Base-by-base conservation (phyloP, 2,329 filamentous ascomycete species). In the Ophiocordyceps camponoti-leonardi region DNA sequence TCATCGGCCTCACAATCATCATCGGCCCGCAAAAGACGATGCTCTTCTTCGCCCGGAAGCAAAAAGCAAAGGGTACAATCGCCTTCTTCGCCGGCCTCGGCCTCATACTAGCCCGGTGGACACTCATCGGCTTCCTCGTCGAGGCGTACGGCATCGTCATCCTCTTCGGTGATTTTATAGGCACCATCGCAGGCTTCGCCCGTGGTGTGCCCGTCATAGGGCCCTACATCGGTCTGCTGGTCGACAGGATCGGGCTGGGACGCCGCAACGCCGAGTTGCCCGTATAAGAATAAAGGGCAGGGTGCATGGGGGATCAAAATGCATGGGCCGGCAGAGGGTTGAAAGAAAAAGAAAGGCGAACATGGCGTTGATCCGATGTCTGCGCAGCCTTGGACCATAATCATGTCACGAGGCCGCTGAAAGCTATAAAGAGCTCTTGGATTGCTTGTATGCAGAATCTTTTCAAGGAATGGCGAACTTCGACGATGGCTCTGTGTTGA, bases 151-250 rank as follows among this genome's bases (percentile, higher is more conserved):
- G 92, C 28, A 90, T 98, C 52, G 75, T 93, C 53, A 76, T 95
- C 44, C 68, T 98, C 33, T 98, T 98, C 66, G 92, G 92, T 33
- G 92, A 98, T 64, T 96, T 96, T 66, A 74, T 96, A 48, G 85
- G 87, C 43, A 96, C 90, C 19, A 88, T 96, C 52, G 84, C 83
- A 0, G 78, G 84, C 16, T 94, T 96, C 58, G 85, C 86, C 37
- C 79, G 85, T 47, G 86, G 84, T 49, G 66, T 94, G 12, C 90
- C 92, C 0, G 72, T 95, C 8, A 69, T 96, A 6, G 90, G 90
- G 4, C 86, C 88, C 5, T 93, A 88, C 56, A 82, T 95, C 57
- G 83, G 85, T 48, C 67, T 75, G 52, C 72, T 71, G 3, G 71
- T 94, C 50, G 85, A 93, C 58, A 76, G 79, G 53, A 58, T 78